Percentiles rank a stretch among this genome's conserved stretches.
phyloP scores from a whole-genome alignment of 108 stramenopile genomes.

The Cyclotella atomus region DNA sequence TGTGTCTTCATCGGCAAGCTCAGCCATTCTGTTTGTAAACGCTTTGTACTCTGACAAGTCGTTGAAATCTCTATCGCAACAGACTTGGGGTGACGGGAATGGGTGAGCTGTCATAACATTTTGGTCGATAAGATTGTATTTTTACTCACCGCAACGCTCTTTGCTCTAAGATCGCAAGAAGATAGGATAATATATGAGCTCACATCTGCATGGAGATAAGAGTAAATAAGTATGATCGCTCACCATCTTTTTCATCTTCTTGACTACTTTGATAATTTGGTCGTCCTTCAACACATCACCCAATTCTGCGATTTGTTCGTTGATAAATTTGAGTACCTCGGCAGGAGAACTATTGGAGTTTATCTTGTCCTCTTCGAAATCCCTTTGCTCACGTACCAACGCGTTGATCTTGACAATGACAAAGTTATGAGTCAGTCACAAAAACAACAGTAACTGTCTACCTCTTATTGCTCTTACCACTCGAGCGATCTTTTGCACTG shows the following conservation, averaged over 20 bases:
- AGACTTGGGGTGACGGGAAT: too few species aligned
- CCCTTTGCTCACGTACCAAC: slow-evolving; percentile 13
- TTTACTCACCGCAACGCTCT: too few species aligned
- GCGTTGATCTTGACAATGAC: slow-evolving; percentile 1
- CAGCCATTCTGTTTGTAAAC: slow-evolving; percentile 36
- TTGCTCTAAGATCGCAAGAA: too few species aligned
- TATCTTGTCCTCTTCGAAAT: slow-evolving; percentile 21
- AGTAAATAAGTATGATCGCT: neutral
- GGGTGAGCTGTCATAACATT: slow-evolving; percentile 28
- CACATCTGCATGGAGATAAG: neutral
- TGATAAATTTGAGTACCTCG: slow-evolving; percentile 56
- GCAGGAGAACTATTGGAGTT: slow-evolving; percentile 46
- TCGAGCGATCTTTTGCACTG: slow-evolving; percentile 52
- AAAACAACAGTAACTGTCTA: neutral
- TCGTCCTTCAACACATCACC: slow-evolving; percentile 37
- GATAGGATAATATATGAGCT: too few species aligned
- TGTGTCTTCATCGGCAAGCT: slow-evolving; percentile 37
- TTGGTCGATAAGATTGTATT: slow-evolving; percentile 2
- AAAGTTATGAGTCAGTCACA: neutral
- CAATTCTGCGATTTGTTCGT: slow-evolving; percentile 21
- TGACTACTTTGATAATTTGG: slow-evolving; percentile 51
- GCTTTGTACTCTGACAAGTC: slow-evolving; percentile 23
- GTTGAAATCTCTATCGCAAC: slow-evolving; percentile 36
- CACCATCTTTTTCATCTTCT: slow-evolving; percentile 62
- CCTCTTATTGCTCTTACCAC: slow-evolving; percentile 44